A percentile compares a stretch with the other conserved stretches of the same genome.
phyloP scores from a whole-genome alignment of 208 protist species.

The Trypanosoma lewisi region DNA sequence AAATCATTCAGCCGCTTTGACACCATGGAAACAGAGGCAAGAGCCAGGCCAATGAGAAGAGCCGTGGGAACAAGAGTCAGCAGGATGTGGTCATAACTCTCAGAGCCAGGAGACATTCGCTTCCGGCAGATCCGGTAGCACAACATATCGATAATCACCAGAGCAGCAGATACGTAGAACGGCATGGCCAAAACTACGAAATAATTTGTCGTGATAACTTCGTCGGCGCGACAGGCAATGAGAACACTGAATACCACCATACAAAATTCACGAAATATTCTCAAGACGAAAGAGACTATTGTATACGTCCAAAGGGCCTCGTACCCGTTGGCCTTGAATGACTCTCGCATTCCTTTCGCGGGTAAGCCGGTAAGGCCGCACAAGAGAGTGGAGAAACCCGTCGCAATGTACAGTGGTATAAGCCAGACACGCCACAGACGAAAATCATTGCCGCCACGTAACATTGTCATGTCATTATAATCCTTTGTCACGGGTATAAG shows the following conservation, averaged over 20 bases:
- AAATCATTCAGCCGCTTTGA: slow-evolving; percentile 60
- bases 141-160: slow-evolving; percentile 36
- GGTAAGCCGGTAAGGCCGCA: slow-evolving; percentile 23
- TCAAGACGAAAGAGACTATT: slow-evolving; percentile 34
- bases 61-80: slow-evolving; percentile 17
- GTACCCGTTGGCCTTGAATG: slow-evolving; percentile 25
- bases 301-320: slow-evolving; percentile 29
- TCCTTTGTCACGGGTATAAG: slow-evolving; percentile 70
- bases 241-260: slow-evolving; percentile 51
- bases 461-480: slow-evolving; percentile 34
- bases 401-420: slow-evolving; percentile 60
- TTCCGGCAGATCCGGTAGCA: neutral
- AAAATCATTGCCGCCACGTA: slow-evolving; percentile 35
- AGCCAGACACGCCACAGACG: slow-evolving; percentile 64
- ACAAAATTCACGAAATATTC: slow-evolving; percentile 30
- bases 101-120: too few species aligned
- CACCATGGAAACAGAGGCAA: slow-evolving; percentile 50
- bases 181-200: slow-evolving; percentile 65
- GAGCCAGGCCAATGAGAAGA: slow-evolving; percentile 36
- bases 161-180: slow-evolving; percentile 32
- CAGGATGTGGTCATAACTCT: neutral
- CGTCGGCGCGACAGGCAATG: slow-evolving; percentile 65
- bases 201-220: slow-evolving; percentile 63
- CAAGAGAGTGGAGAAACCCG: slow-evolving; percentile 31
- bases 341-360: slow-evolving; percentile 8